Percentiles rank a stretch among this genome's conserved stretches.
phyloP scores from a whole-genome alignment of 345 rosid genomes.

The Anastatica hierochuntica region DNA sequence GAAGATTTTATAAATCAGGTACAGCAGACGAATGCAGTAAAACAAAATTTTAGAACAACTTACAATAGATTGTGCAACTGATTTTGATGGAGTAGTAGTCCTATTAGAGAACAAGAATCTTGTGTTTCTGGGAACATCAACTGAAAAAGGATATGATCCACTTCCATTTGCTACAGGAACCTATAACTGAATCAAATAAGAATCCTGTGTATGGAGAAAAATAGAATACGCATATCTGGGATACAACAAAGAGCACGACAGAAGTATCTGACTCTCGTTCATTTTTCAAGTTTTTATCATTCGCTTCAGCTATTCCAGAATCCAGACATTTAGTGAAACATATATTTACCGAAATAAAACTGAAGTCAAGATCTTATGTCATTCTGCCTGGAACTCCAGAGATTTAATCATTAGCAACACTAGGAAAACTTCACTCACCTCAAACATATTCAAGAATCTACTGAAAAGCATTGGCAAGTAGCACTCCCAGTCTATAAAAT shows the following conservation, averaged over 20 bases:
- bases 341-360: background rate
- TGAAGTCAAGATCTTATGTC: no score
- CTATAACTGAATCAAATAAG: conserved; percentile 32
- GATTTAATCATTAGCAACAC: conserved; percentile 14
- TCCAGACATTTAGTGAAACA: no score
- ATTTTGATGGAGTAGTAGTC: conserved; percentile 73
- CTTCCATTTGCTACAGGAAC: conserved; percentile 98
- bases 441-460: conserved; percentile 87
- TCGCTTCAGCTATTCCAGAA: conserved; percentile 5
- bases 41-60: conserved; percentile 26
- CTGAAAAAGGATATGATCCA: conserved; percentile 88
- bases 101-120: conserved; percentile 88
- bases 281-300: background rate
- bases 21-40: conserved; percentile 16
- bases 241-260: background rate
- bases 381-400: conserved; percentile 9
- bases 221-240: conserved; percentile 3
- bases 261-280: background rate
- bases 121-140: conserved; percentile 86
- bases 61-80: conserved; percentile 83
- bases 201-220: conserved; percentile 7
- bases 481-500: conserved; percentile 65
- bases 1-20: conserved; percentile 16
- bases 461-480: conserved; percentile 69
- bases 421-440: conserved; percentile 51